Base-by-base conservation (phyloP, 2,329 filamentous ascomycete species). In the Alternaria brassicae region DNA sequence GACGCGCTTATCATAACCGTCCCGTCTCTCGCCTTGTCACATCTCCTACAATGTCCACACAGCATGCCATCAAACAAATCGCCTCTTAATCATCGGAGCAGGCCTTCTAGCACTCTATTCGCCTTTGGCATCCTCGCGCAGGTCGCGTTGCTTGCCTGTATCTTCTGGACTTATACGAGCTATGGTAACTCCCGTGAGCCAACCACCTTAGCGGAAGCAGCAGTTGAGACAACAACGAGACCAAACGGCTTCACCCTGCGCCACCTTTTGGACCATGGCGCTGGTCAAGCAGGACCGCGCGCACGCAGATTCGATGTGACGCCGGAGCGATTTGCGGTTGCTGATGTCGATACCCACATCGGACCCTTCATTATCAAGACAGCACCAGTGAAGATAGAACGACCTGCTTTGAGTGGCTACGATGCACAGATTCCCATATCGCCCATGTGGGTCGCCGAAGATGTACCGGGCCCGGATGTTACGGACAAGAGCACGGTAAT, bases 191-290 rank as follows among this genome's bases (percentile, higher is more conserved):
- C 57, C 34, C 55, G 34, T 53, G 47, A 49, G 21, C 58, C 60
- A 25, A 56, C 61, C 55, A 53, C 45, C 44, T 25, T 62, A 53
- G 52, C 48, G 42, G 56, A 59, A 34, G 41, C 58, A 47, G 12
- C 51, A 53, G 30, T 47, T 8, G 27, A 39, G 28, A 36, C 42
- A 45, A 9, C 45, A 39, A 25, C 56, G 23, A 54, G 25, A 28
- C 25, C 60, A 52, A 52, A 62, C 45, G 67, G 62, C 17, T 53
- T 76, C 17, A 68, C 56, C n/a, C 57, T 77, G 39, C 68, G 75
- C 51, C 73, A 77, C 45, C 55, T 77, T 7, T 64, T 74, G 27
- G 73, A 77, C 53, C 74, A 76, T 68, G 73, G 74, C 36, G 74
- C 71, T 56, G 75, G 75, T 13, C 72, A 72, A 27, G 66, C 68